phyloP scores from a whole-genome alignment of 2,329 filamentous ascomycete species.

The Endocalyx cinctus region DNA sequence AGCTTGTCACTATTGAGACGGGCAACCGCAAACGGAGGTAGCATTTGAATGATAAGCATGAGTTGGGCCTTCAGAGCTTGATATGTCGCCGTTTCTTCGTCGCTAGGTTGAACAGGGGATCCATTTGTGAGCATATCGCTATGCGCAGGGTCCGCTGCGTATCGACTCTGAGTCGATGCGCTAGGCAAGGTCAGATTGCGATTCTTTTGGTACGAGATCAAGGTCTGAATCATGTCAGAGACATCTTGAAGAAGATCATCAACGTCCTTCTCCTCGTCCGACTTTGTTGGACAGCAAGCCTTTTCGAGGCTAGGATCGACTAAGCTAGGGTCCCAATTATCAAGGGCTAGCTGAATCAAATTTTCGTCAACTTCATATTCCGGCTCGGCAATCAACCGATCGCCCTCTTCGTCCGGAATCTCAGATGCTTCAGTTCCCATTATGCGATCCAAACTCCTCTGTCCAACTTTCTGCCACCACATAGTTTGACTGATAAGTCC shows the following conservation, averaged over 20 bases:
- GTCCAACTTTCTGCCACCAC: conserved; percentile 73
- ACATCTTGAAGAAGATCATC: conserved; percentile 70
- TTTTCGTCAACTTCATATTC: conserved; percentile 45
- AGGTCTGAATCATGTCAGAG: conserved; percentile 69
- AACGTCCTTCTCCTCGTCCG: conserved; percentile 53
- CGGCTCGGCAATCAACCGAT: conserved; percentile 22
- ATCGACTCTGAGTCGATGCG: conserved; percentile 52
- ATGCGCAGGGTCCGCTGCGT: conserved; percentile 57
- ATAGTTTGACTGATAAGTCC: conserved; percentile 59
- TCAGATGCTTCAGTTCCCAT: conserved; percentile 46
- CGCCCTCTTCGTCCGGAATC: conserved; percentile 30
- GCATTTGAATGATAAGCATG: conserved; percentile 63
- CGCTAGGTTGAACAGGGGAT: conserved; percentile 61
- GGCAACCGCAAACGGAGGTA: conserved; percentile 81
- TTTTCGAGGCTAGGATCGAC: conserved; percentile 56
- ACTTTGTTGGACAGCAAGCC: conserved; percentile 44
- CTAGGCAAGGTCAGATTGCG: conserved; percentile 66
- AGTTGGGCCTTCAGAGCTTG: conserved; percentile 72
- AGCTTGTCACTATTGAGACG: conserved; percentile 83
- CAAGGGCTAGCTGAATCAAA: conserved; percentile 48
- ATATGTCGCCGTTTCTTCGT: conserved; percentile 59
- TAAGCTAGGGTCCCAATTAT: conserved; percentile 53
- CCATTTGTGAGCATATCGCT: conserved; percentile 66
- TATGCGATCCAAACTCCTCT: conserved; percentile 60
- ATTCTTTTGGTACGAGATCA: conserved; percentile 75